Base-by-base conservation (phyloP, 352 stramenopile genomes). In the Phytophthora cryptogea region DNA sequence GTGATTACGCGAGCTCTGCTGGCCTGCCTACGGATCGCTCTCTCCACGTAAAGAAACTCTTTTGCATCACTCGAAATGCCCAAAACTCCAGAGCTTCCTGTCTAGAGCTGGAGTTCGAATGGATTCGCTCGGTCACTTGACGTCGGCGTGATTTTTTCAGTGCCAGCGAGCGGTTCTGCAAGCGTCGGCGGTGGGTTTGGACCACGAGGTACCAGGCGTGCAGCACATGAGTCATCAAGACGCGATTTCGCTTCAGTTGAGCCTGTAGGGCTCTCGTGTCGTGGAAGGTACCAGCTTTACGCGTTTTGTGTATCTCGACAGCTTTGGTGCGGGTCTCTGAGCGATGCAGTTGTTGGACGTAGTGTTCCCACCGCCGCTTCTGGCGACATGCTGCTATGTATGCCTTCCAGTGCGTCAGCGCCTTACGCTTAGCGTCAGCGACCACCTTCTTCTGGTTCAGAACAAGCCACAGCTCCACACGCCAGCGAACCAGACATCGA, bases 141-240 rank as follows among this genome's bases (percentile, higher is more conserved):
- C 23, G 55, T 44, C 17, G 46, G 26, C 20, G 44, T 20, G 33
- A 33, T 7, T 50, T 54, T 11, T 54, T 66, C 32, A 37, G 28
- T 26, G 47, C 13, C 6, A 36, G 4, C n/a, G 26, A 35, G 0
- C 37, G 46, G 27, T 3, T 27, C 48, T 47, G 42, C 27, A 11
- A 46, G 8, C 40, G 57, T 0, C 50, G 57, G 11, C 16, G 63
- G 4, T 16, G 46, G 37, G 30, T 68, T 17, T 65, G 59, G 0
- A 58, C 59, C 4, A 69, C 64, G 9, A 72, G 42, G 49, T 61
- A 61, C 64, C 64, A 72, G 8, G 64, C 59, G 30, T 69, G 59
- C 37, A 72, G 39, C 23, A 72, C 64, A 31, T 72, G 64, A 14
- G 59, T 72, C 64, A 72, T 59, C 48, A 69, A 53, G 36, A 72